A percentile compares a stretch with the other conserved stretches of the same genome.
Evolutionary conservation across 352 stramenopile species (phyloP).

Genomic region (Globisporangium carolinianum): DNA sequence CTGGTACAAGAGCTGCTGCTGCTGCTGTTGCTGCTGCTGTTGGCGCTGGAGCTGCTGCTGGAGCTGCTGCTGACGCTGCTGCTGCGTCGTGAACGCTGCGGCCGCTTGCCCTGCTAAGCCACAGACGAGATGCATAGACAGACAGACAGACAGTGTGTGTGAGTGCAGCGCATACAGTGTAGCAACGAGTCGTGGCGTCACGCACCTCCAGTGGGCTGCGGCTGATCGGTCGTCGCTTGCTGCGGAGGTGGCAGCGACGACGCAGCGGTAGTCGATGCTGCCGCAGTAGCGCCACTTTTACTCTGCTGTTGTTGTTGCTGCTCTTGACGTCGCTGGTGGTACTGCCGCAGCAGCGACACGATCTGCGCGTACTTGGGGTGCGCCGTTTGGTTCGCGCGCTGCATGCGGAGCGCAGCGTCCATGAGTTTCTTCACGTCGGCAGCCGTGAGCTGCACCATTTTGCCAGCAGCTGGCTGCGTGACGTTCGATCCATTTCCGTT

Average conservation of each 20-base stretch:
- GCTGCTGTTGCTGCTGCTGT: conserved; percentile 21
- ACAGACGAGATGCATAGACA: no score
- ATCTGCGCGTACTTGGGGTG: conserved; percentile 86
- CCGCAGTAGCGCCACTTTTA: not conserved
- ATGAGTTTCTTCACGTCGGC: conserved; percentile 80
- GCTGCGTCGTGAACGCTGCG: conserved; percentile 2
- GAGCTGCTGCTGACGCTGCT: conserved; percentile 11
- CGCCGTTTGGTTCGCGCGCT: conserved; percentile 61
- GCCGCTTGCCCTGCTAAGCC: not conserved
- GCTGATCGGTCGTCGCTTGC: not conserved
- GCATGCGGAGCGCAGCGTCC: conserved; percentile 76
- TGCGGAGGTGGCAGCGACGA: not conserved
- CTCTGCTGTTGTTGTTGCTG: conserved; percentile 14
- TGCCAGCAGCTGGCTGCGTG: not conserved
- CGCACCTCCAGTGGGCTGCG: no score
- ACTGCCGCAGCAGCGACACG: conserved; percentile 65
- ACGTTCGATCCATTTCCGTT: not conserved
- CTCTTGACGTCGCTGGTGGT: conserved; percentile 38
- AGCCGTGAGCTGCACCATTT: conserved; percentile 35
- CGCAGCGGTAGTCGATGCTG: not conserved
- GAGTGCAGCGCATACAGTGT: no score
- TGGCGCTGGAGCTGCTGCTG: conserved; percentile 14
- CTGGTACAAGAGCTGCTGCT: conserved; percentile 23
- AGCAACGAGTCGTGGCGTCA: no score
- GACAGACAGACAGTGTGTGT: no score